phyloP scores from a whole-genome alignment of 306 rosid genomes.

The Quercus rubra region DNA sequence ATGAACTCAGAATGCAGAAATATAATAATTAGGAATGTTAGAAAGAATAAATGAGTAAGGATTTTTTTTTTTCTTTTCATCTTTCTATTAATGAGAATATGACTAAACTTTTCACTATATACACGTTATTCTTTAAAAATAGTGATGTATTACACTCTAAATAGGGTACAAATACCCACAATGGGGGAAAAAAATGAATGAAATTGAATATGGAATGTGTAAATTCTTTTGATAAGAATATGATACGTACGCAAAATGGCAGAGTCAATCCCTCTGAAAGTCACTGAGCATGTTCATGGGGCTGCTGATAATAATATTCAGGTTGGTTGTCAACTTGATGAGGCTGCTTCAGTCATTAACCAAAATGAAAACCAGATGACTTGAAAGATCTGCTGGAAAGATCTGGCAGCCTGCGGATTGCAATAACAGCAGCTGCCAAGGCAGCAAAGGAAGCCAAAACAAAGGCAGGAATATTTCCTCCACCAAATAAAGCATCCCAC shows the following conservation, averaged over 20 bases:
- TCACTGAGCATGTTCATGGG: slow-evolving; percentile 9
- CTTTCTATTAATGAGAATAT: not conserved
- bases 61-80: too few relatives aligned
- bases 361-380: slow-evolving; percentile 76
- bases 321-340: slow-evolving; percentile 15
- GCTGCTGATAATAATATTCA: slow-evolving; percentile 28
- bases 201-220: slow-evolving; percentile 47
- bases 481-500: slow-evolving; percentile 95
- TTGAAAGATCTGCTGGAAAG: slow-evolving; percentile 47
- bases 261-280: slow-evolving; percentile 23
- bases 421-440: slow-evolving; percentile 70
- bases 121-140: slow-evolving; percentile 28
- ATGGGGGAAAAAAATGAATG: slow-evolving; percentile 50
- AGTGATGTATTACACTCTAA: slow-evolving; percentile 35
- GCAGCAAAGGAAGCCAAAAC: slow-evolving; percentile 79
- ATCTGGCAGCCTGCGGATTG: slow-evolving; percentile 62
- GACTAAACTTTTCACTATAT: slow-evolving; percentile 26
- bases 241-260: slow-evolving; percentile 15
- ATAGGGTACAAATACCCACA: slow-evolving; percentile 44
- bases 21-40: not conserved
- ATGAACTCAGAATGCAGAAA: not conserved
- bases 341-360: slow-evolving; percentile 29
- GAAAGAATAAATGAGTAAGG: not conserved
- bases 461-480: slow-evolving; percentile 91
- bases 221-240: slow-evolving; percentile 30